Conservation (phyloP, 1,284 basidiomycete genomes). For the Ustilago trichophora region DNA sequence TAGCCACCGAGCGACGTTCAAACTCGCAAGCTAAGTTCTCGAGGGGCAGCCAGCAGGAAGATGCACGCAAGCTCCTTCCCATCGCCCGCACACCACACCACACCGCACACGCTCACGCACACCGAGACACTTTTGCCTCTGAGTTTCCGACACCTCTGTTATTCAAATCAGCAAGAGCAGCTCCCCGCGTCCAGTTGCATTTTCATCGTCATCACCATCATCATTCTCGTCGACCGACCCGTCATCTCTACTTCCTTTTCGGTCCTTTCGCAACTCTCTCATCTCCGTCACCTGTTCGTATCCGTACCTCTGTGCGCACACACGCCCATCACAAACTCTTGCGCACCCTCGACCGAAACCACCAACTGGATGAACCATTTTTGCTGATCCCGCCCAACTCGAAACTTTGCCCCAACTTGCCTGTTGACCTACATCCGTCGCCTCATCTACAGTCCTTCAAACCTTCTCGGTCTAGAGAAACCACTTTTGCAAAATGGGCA, state of each 20-base stretch:
- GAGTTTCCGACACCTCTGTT: slow-evolving; percentile 19
- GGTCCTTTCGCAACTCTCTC: background rate
- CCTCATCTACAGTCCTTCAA: slow-evolving; percentile 1
- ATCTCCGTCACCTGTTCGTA: slow-evolving; percentile 18
- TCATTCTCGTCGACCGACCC: slow-evolving; percentile 15
- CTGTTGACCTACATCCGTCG: background rate
- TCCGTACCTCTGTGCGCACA: slow-evolving; percentile 1
- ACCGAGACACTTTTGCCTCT: background rate
- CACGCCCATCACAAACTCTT: background rate
- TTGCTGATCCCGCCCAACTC: slow-evolving; percentile 19
- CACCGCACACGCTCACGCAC: slow-evolving; percentile 2
- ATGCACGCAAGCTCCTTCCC: too few relatives aligned
- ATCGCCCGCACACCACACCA: background rate
- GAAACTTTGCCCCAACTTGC: background rate
- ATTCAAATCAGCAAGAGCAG: slow-evolving; percentile 15
- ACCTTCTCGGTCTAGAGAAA: slow-evolving; percentile 44
- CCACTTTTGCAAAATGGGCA: slow-evolving; percentile 55
- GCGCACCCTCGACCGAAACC: background rate
- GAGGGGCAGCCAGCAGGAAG: slow-evolving; percentile 19
- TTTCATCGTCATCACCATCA: slow-evolving; percentile 17
- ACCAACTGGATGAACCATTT: slow-evolving; percentile 1
- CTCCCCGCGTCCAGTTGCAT: slow-evolving; percentile 27
- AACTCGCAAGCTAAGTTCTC: too few relatives aligned
- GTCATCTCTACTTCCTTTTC: background rate
- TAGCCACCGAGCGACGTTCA: background rate